These are phyloP conservation scores for Santalum album DNA, from an alignment of 164 flowering plant species.

Conservation along the genomic window DNA sequence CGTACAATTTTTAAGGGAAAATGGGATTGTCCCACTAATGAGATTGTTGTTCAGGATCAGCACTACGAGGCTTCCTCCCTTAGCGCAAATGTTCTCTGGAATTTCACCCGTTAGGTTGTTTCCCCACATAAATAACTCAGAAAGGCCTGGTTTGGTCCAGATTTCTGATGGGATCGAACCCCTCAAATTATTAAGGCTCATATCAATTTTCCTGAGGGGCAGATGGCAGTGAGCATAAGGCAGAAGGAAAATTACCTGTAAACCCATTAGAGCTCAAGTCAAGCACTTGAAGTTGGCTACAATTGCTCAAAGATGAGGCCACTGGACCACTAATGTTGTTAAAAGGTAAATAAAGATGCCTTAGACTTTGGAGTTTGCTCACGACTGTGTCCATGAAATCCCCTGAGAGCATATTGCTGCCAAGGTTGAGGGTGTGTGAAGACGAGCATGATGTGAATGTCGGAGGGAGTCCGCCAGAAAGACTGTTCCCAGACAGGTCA, in stretches of 20 bases:
- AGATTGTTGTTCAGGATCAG: too few species aligned
- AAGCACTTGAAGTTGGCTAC: neutral
- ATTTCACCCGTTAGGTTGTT: too few species aligned
- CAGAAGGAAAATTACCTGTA: neutral
- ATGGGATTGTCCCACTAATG: too few species aligned
- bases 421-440: neutral
- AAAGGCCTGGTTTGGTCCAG: too few species aligned
- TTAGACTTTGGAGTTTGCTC: neutral
- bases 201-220: too few species aligned
- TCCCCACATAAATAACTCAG: too few species aligned
- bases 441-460: neutral
- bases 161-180: too few species aligned
- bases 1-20: too few species aligned
- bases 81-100: too few species aligned
- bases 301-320: neutral
- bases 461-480: neutral
- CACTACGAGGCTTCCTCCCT: too few species aligned
- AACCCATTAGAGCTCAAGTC: neutral
- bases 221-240: too few species aligned
- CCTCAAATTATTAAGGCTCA: too few species aligned
- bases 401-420: neutral
- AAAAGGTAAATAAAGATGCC: neutral
- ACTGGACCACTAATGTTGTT: neutral
- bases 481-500: neutral
- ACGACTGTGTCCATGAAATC: neutral